Conservation (phyloP, 164 flowering plant species). For the Magnolia officinalis region DNA sequence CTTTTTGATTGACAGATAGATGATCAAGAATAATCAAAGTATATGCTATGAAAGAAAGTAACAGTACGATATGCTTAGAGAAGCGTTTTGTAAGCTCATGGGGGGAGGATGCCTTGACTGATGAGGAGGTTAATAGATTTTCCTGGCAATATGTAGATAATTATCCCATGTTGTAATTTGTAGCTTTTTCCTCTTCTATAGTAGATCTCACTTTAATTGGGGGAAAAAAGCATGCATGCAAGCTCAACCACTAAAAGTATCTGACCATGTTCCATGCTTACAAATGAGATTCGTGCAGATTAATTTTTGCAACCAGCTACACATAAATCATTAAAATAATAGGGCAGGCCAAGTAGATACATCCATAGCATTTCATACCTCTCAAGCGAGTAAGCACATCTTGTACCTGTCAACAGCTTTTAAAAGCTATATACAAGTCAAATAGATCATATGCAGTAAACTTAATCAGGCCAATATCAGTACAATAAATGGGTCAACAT, state of each 20-base stretch:
- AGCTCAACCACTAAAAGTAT: neutral
- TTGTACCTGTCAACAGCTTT: slow-evolving; percentile 27
- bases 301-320: neutral
- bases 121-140: neutral
- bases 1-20: no score
- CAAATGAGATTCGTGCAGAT: neutral
- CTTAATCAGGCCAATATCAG: neutral
- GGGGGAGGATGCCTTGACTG: no score
- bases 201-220: no score
- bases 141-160: neutral
- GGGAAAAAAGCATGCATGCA: neutral
- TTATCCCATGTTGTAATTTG: no score
- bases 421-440: slow-evolving; percentile 21
- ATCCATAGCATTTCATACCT: slow-evolving; percentile 33
- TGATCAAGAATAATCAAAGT: no score
- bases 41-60: no score
- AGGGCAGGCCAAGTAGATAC: slow-evolving; percentile 6
- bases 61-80: neutral
- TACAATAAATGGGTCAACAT: neutral
- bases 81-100: no score
- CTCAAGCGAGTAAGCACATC: slow-evolving; percentile 28
- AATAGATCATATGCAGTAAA: slow-evolving; percentile 11
- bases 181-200: no score
- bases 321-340: neutral
- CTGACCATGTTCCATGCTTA: neutral